Evolutionary conservation across 306 rosid genomes (phyloP), one percentile per base, ranked within the genome.

Genomic region (Mimosa bimucronata): DNA sequence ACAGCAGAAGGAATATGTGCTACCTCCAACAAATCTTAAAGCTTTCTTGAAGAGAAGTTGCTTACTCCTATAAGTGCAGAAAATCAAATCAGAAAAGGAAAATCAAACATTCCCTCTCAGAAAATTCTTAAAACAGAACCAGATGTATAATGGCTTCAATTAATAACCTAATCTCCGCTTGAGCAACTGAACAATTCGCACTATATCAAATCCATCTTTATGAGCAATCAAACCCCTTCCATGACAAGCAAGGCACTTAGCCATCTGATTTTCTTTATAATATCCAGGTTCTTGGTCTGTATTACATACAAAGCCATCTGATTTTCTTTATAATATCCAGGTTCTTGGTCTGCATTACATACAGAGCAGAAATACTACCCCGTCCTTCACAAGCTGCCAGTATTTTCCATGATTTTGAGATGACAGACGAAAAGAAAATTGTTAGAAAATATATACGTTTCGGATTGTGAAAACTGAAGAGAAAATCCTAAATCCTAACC

Each of bases 181-280:
- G n/a, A 64, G 45, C 71, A 53, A 46, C 29, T 9, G 68, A 81
- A 81, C 34, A 67, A 80, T 95, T 88, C 83, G 92, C 98, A 84
- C 60, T 44, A 97, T 77, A 81, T 95, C 99, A 75, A 98, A 93
- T 83, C 98, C 99, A 89, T 95, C 99, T 83, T 74, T 89, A 80
- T 91, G 99, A 81, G 99, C 99, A 82, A 95, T 87, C 85, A 93
- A 90, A 80, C 99, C 96, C 85, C 99, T 93, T 73, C 99, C 97
- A 66, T 91, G 71, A 89, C 99, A 95, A 86, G 87, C 77, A 57
- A 90, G 77, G 77, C 98, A 95, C 74, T 80, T 86, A 44, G 69
- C 64, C 99, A 90, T 85, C 85, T 87, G 98, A 84, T 91, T 95
- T 86, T 88, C 94, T 85, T 87, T 89, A 75, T 86, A 89, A 77